Evolutionary conservation across 345 rosid species (phyloP).

Genomic region (Acer saccharum): DNA sequence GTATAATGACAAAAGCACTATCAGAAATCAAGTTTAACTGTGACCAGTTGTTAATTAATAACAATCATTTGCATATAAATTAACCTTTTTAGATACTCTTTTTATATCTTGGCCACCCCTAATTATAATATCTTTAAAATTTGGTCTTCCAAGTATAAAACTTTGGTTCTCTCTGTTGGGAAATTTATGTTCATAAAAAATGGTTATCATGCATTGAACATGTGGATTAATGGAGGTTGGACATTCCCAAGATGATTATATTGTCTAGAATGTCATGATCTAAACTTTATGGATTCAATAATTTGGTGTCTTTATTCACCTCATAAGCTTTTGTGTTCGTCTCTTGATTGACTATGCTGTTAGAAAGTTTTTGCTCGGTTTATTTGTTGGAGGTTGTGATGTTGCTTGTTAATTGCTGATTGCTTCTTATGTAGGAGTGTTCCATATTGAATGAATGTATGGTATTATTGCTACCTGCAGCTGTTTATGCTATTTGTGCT

Average conservation of each 20-base stretch:
- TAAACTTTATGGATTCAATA: neutral
- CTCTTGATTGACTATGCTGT: neutral
- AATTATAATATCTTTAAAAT: too few relatives aligned
- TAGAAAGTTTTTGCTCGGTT: conserved; percentile 9
- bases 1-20: neutral
- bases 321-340: conserved; percentile 8
- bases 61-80: neutral
- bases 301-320: neutral
- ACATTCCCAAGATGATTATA: neutral
- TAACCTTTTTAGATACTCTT: neutral
- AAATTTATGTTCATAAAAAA: too few relatives aligned
- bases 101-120: neutral
- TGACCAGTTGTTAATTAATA: neutral
- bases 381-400: conserved; percentile 2
- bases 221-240: neutral
- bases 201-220: neutral
- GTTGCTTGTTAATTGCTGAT: conserved; percentile 6
- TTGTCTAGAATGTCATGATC: neutral
- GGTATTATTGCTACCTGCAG: conserved; percentile 72
- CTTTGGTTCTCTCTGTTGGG: neutral
- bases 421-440: conserved; percentile 52
- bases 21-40: neutral
- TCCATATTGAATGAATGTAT: conserved; percentile 48
- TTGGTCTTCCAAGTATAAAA: neutral
- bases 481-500: conserved; percentile 74